Evolutionary conservation across 306 rosid genomes (phyloP), one percentile per base, ranked within the genome.

Genomic region (Macrotyloma uniflorum): DNA sequence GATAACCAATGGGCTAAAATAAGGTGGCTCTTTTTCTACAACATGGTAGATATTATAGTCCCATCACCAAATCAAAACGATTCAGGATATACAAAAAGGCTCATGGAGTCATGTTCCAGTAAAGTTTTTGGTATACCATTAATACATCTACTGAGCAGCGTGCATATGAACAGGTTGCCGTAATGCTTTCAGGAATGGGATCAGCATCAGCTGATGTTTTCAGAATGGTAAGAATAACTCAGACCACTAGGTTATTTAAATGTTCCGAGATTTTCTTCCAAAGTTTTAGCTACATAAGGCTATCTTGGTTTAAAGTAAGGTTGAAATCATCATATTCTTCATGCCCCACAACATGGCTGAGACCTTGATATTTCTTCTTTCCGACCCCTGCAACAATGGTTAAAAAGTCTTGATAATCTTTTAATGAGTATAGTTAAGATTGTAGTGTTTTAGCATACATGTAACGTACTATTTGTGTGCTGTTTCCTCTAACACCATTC

Each of bases 141-240:
- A 74, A 67, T 70, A 49, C 53, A 79, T 35, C 35, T 57, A 38
- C 62, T 74, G 23, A 81, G 30, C 54, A 72, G 32, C 70, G 70
- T 78, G 70, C 72, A 55, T 74, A 63, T 80, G 81, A 58, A 61
- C 89, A 93, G 99, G 99, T 93, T 15, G 99, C 93, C 35, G 54
- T 95, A 23, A 95, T 93, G 99, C 97, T 95, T 61, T 83, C 96
- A 9, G 99, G 98, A 72, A 95, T 93, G 98, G 96, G 97, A 58
- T 72, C 95, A 75, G 87, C 88, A 69, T 74, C 87, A 15, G 24
- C 61, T 15, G 99, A 93, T 82, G 98, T 95, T 82, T 95, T 95
- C 70, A 86, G 97, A 91, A 81, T 82, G 91, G 99, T 95, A 79
- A 78, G 86, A 22, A 62, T 23, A 36, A 36, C 51, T 45, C 40